These are phyloP conservation scores for Saccharomycodes ludwigii DNA, from an alignment of 805 yeast species.

Conservation along the genomic window DNA sequence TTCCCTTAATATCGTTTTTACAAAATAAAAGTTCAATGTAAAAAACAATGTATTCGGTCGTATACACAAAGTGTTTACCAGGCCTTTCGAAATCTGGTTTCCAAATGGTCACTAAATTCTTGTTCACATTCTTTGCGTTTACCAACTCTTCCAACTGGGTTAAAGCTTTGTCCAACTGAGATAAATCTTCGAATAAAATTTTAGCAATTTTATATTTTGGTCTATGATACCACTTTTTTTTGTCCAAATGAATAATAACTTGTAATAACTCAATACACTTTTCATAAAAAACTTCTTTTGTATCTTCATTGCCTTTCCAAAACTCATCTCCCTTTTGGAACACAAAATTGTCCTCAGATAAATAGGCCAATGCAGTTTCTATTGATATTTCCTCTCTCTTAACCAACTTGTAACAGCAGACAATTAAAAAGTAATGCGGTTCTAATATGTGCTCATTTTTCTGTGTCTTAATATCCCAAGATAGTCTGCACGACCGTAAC, in stretches of 20 bases:
- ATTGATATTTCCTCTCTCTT: constrained; percentile 24
- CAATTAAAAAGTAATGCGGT: constrained; percentile 60
- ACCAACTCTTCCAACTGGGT: constrained; percentile 54
- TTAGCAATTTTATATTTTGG: constrained; percentile 64
- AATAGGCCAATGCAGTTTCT: constrained; percentile 26
- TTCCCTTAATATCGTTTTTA: constrained; percentile 42
- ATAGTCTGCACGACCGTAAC: constrained; percentile 31
- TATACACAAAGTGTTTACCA: constrained; percentile 82
- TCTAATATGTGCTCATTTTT: constrained; percentile 53
- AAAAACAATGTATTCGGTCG: constrained; percentile 54
- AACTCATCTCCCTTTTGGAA: constrained; percentile 14
- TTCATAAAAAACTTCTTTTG: constrained; percentile 23
- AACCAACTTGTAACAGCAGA: constrained; percentile 46
- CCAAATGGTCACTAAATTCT: constrained; percentile 79
- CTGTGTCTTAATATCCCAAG: constrained; percentile 23
- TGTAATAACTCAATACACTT: constrained; percentile 34
- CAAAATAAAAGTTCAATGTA: constrained; percentile 43
- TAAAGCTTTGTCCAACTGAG: constrained; percentile 41
- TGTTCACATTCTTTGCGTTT: constrained; percentile 51
- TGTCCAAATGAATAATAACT: constrained; percentile 46
- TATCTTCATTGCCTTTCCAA: constrained; percentile 14
- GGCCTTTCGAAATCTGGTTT: constrained; percentile 86
- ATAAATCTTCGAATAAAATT: constrained; percentile 42
- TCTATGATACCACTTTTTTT: constrained; percentile 85
- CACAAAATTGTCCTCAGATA: constrained; percentile 28